Conservation (phyloP, 768 basidiomycete genomes). For the Tylopilus balloui region DNA sequence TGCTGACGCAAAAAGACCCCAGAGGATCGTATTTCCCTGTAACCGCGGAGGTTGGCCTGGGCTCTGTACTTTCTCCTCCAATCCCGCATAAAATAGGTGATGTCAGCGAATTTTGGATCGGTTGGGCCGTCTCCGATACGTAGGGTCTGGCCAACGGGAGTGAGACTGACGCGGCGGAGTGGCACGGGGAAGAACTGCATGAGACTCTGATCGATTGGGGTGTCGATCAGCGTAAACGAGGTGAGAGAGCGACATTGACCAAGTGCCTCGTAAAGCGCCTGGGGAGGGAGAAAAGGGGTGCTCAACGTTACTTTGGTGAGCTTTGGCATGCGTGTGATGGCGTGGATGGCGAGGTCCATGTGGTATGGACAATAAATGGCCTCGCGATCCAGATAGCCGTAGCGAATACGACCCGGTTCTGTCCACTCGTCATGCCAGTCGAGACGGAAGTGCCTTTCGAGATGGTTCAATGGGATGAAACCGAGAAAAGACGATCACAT, state of each 20-base stretch:
- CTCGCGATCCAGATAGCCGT: conserved; percentile 31
- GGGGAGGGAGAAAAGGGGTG: conserved; percentile 32
- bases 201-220: conserved; percentile 34
- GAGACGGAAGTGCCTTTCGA: conserved; percentile 28
- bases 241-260: conserved; percentile 26
- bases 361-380: conserved; percentile 29
- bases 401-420: conserved; percentile 32
- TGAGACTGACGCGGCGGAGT: conserved; percentile 26
- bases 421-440: conserved; percentile 37
- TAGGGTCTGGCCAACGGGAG: conserved; percentile 32
- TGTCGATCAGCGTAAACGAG: conserved; percentile 30
- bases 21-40: conserved; percentile 28
- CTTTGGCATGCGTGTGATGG: conserved; percentile 30
- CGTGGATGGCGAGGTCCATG: conserved; percentile 23
- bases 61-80: conserved; percentile 35
- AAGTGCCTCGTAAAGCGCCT: conserved; percentile 27
- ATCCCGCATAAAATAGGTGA: conserved; percentile 33
- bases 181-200: conserved; percentile 27
- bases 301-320: conserved; percentile 26
- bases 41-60: conserved; percentile 28
- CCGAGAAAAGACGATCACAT: not conserved
- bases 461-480: not conserved
- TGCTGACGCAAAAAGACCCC: conserved; percentile 30
- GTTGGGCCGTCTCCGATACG: conserved; percentile 34
- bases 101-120: conserved; percentile 30